Percentiles rank a stretch among this genome's conserved stretches.
phyloP scores from a whole-genome alignment of 1,139 yeast species.

The Candida tropicalis region DNA sequence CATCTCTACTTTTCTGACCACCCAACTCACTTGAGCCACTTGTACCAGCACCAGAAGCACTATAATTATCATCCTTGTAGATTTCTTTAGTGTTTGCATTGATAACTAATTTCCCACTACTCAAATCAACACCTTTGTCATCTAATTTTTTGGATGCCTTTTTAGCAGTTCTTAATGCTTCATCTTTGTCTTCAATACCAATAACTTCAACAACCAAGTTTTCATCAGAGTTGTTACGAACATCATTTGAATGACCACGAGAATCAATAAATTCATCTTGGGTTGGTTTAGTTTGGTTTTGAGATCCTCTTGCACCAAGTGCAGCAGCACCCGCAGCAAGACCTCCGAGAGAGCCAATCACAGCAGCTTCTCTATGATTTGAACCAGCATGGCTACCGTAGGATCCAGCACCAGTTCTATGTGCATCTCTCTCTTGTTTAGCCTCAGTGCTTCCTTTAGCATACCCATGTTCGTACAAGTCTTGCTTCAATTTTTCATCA shows the following conservation, averaged over 20 bases:
- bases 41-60: background rate
- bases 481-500: conserved; percentile 13
- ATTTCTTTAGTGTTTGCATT: conserved; percentile 38
- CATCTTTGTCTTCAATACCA: conserved; percentile 35
- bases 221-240: conserved; percentile 10
- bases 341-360: conserved; percentile 12
- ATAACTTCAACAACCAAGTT: conserved; percentile 38
- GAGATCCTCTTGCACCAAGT: conserved; percentile 9
- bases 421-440: conserved; percentile 10
- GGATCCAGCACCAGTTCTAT: background rate
- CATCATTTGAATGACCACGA: conserved; percentile 5
- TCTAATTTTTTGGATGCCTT: conserved; percentile 38
- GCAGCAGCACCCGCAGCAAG: conserved; percentile 8
- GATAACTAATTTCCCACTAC: conserved; percentile 38
- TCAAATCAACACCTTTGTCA: conserved; percentile 38
- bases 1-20: background rate
- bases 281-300: background rate
- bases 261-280: conserved; percentile 3
- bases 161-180: conserved; percentile 39
- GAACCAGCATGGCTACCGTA: conserved; percentile 9
- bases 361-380: conserved; percentile 15
- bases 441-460: conserved; percentile 15
- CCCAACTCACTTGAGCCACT: no score
- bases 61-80: conserved; percentile 23
- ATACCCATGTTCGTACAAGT: conserved; percentile 17